Evolutionary conservation across 75 land plant genomes (phyloP).

Genomic region (Selaginella tamariscina): DNA sequence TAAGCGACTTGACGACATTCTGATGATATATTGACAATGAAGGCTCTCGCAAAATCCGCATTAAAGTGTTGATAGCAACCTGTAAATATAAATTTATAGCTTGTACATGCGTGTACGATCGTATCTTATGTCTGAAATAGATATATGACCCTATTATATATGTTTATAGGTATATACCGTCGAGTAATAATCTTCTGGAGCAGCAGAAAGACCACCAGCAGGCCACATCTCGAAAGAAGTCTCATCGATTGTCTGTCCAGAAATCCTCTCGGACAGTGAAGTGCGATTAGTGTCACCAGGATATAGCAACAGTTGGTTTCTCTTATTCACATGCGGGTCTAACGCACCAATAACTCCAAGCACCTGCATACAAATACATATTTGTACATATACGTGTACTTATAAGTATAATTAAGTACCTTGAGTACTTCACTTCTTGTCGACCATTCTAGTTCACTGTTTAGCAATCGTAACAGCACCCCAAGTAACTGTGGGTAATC

Average conservation of each 20-base stretch:
- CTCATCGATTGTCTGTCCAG: slow-evolving; percentile 71
- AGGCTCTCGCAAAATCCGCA: slow-evolving; percentile 91
- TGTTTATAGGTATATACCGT: slow-evolving; percentile 35
- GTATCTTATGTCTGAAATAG: not conserved
- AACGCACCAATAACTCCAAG: slow-evolving; percentile 93
- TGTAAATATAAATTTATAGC: slow-evolving; percentile 14
- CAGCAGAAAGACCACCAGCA: slow-evolving; percentile 51
- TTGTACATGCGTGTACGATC: not conserved
- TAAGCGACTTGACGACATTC: slow-evolving; percentile 87
- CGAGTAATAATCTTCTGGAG: slow-evolving; percentile 91
- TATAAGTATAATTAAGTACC: slow-evolving; percentile 27
- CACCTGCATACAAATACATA: slow-evolving; percentile 38
- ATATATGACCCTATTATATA: no score
- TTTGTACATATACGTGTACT: not conserved
- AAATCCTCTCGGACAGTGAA: slow-evolving; percentile 40
- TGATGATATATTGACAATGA: slow-evolving; percentile 87
- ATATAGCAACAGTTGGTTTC: slow-evolving; percentile 53
- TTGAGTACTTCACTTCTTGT: slow-evolving; percentile 82
- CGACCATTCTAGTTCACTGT: slow-evolving; percentile 87
- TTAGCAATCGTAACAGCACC: slow-evolving; percentile 71
- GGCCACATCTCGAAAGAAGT: slow-evolving; percentile 72
- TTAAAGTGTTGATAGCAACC: slow-evolving; percentile 94
- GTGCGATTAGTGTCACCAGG: slow-evolving; percentile 61
- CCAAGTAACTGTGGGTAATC: slow-evolving; percentile 75
- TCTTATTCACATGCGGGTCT: slow-evolving; percentile 83